Conservation (phyloP, 2,329 filamentous ascomycete genomes). For the Lasiodiplodia sp. region DNA sequence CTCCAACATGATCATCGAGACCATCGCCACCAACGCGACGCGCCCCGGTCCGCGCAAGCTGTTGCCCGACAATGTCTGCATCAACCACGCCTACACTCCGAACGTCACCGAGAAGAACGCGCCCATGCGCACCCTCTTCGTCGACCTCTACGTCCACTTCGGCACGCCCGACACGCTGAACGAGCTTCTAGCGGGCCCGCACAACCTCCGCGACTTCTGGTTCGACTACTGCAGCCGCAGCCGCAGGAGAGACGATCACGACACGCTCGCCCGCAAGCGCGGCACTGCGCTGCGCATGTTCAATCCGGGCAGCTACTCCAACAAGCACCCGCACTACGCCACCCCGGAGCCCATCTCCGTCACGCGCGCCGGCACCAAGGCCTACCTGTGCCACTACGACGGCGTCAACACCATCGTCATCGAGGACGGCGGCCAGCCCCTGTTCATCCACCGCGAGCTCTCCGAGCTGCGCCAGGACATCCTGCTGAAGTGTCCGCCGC, state of each 20-base stretch:
- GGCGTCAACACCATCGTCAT: slow-evolving; percentile 14
- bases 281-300: background rate
- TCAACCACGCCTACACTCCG: background rate
- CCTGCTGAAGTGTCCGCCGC: background rate
- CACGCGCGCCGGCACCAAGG: slow-evolving; percentile 5
- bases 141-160: slow-evolving; percentile 21
- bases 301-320: background rate
- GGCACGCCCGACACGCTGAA: background rate
- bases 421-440: slow-evolving; percentile 1
- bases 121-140: background rate
- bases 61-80: background rate
- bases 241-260: background rate
- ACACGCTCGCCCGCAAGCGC: background rate
- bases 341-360: background rate
- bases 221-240: background rate
- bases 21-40: background rate
- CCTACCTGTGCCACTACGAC: slow-evolving; percentile 5
- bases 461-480: slow-evolving; percentile 7
- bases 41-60: background rate
- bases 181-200: background rate
- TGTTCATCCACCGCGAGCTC: slow-evolving; percentile 12
- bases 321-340: background rate
- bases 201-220: slow-evolving; percentile 1
- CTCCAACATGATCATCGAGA: background rate
- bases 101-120: background rate